These are phyloP conservation scores for Galeopsis tetrahit DNA, from an alignment of 257 asterid genomes.

Conservation along the genomic window DNA sequence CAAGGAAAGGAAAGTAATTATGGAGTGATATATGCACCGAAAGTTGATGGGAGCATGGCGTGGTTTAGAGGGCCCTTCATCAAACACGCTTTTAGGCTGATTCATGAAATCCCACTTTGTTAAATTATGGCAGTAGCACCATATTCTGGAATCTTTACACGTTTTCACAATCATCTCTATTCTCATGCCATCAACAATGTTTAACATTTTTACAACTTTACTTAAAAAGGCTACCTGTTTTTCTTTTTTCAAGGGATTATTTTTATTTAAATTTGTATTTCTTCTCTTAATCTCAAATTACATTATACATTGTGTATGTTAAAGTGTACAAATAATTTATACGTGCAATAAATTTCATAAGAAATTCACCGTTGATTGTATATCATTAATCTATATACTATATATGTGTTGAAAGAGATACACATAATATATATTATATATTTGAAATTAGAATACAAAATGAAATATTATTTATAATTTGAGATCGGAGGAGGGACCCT, in stretches of 20 bases:
- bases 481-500: no score
- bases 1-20: background rate
- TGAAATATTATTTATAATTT: no score
- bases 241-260: background rate
- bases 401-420: background rate
- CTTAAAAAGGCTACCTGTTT: background rate
- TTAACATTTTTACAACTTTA: slow-evolving; percentile 7
- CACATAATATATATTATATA: no score
- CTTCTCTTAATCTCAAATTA: no score
- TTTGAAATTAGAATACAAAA: no score
- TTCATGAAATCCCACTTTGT: slow-evolving; percentile 30
- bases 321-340: no score
- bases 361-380: no score
- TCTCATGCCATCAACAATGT: slow-evolving; percentile 18
- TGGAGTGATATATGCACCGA: slow-evolving; percentile 33
- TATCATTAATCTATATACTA: no score
- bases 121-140: slow-evolving; percentile 30
- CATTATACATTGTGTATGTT: no score
- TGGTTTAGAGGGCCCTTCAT: slow-evolving; percentile 40
- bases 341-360: no score
- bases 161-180: background rate
- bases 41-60: slow-evolving; percentile 39
- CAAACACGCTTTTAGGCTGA: slow-evolving; percentile 33
- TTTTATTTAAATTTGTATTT: background rate
- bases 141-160: slow-evolving; percentile 10